These are phyloP conservation scores for Lenwebbia sp. DNA, from an alignment of 345 rosid genomes.

Conservation along the genomic window DNA sequence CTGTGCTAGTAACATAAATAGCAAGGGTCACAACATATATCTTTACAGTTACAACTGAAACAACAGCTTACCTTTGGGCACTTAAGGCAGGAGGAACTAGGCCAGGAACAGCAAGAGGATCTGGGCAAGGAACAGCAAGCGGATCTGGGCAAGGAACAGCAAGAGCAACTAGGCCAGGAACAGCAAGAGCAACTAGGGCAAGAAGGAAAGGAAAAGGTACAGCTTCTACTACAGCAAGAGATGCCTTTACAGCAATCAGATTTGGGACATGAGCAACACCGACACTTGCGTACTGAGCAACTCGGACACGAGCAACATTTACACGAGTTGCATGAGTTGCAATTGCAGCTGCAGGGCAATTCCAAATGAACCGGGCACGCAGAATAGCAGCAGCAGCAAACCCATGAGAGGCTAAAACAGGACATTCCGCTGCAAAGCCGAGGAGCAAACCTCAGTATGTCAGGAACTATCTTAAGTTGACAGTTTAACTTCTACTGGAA, in stretches of 20 bases:
- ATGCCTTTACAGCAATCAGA: not conserved
- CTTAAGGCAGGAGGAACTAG: conserved; percentile 18
- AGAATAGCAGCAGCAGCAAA: conserved; percentile 67
- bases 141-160: not conserved
- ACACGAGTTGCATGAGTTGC: conserved; percentile 7
- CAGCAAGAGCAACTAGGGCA: conserved; percentile 36
- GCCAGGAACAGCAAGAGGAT: not conserved
- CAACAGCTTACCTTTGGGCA: conserved; percentile 34
- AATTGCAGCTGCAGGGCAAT: conserved; percentile 37
- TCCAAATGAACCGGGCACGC: conserved; percentile 29
- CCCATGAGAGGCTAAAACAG: conserved; percentile 52
- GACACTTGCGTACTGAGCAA: not conserved
- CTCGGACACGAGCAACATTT: conserved; percentile 3
- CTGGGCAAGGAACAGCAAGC: not conserved
- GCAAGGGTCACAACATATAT: conserved; percentile 41
- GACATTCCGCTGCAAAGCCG: conserved; percentile 40
- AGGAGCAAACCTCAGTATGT: not conserved
- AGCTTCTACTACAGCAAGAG: conserved; percentile 31
- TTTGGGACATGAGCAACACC: not conserved
- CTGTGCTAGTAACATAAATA: conserved; percentile 34
- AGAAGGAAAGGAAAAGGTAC: conserved; percentile 26
- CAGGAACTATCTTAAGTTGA: not conserved
- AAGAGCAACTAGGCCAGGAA: conserved; percentile 2
- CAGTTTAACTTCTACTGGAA: not conserved
- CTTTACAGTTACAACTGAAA: conserved; percentile 23